phyloP scores from a whole-genome alignment of 768 basidiomycete genomes.

The Mycena haematopus region DNA sequence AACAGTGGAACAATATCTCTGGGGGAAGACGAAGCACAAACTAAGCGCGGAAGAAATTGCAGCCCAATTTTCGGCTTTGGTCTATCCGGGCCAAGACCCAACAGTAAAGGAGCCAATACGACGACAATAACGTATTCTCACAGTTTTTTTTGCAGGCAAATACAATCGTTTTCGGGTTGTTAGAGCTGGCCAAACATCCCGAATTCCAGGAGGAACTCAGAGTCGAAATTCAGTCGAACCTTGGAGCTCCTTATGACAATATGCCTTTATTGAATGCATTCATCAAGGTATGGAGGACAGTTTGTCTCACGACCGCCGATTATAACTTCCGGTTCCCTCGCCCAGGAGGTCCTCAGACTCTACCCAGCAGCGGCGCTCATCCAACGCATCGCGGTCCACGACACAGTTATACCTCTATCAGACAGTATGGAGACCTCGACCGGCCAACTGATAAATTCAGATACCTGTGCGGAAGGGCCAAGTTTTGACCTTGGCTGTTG shows the following conservation, averaged over 20 bases:
- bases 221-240: slow-evolving; percentile 6
- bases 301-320: too few relatives aligned
- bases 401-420: slow-evolving; percentile 11
- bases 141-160: background rate
- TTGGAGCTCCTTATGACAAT: background rate
- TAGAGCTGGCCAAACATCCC: slow-evolving; percentile 16
- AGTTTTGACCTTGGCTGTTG: background rate
- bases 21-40: background rate
- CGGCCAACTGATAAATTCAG: background rate
- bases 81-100: slow-evolving; percentile 18
- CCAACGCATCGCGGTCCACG: slow-evolving; percentile 11
- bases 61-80: slow-evolving; percentile 5
- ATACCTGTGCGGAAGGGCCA: slow-evolving; percentile 23
- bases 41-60: slow-evolving; percentile 15
- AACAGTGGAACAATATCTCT: background rate
- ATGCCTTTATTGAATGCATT: slow-evolving; percentile 27
- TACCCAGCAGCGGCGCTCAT: slow-evolving; percentile 5
- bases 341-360: slow-evolving; percentile 23
- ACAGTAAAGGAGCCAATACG: background rate
- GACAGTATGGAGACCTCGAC: background rate
- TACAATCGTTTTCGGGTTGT: slow-evolving; percentile 15
- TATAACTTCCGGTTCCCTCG: too few relatives aligned
- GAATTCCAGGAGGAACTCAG: slow-evolving; percentile 17
- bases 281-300: slow-evolving; percentile 21
- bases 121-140: background rate